phyloP scores from a whole-genome alignment of 176 grass and related monocot species.

The Aegilops longissima region DNA sequence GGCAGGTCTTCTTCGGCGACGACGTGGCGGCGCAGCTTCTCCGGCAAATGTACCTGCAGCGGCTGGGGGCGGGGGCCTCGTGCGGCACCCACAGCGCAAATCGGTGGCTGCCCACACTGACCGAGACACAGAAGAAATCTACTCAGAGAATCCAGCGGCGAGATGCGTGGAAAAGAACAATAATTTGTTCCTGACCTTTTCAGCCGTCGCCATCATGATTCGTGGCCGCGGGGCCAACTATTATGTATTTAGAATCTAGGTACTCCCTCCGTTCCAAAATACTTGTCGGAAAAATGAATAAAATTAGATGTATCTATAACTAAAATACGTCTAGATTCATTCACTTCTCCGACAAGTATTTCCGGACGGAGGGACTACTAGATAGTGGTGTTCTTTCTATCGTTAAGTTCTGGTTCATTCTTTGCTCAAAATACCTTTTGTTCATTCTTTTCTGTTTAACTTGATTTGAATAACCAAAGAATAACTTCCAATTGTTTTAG shows the following conservation, averaged over 20 bases:
- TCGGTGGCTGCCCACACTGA: conserved; percentile 26
- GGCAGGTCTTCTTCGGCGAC: not conserved
- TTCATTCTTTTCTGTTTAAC: not conserved
- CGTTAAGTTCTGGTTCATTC: not conserved
- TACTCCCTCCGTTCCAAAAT: too few relatives aligned
- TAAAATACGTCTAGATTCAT: too few relatives aligned
- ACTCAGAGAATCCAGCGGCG: not conserved
- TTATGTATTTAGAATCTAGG: not conserved
- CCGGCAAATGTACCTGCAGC: conserved; percentile 35
- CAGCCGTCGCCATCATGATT: not conserved
- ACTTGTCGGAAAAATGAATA: too few relatives aligned
- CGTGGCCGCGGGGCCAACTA: not conserved
- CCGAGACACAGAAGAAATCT: not conserved
- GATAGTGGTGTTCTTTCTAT: not conserved
- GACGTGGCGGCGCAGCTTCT: not conserved
- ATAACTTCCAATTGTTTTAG: not conserved
- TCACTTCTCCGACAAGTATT: too few relatives aligned
- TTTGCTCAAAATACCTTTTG: not conserved
- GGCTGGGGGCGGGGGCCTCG: conserved; percentile 26
- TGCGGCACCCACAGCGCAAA: conserved; percentile 46
- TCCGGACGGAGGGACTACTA: too few relatives aligned
- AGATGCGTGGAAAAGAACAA: not conserved
- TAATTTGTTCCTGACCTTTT: not conserved
- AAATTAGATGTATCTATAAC: too few relatives aligned
- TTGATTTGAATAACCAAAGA: not conserved